Base-by-base conservation (phyloP, 2,329 filamentous ascomycete species). In the Hansfordia pulvinata region DNA sequence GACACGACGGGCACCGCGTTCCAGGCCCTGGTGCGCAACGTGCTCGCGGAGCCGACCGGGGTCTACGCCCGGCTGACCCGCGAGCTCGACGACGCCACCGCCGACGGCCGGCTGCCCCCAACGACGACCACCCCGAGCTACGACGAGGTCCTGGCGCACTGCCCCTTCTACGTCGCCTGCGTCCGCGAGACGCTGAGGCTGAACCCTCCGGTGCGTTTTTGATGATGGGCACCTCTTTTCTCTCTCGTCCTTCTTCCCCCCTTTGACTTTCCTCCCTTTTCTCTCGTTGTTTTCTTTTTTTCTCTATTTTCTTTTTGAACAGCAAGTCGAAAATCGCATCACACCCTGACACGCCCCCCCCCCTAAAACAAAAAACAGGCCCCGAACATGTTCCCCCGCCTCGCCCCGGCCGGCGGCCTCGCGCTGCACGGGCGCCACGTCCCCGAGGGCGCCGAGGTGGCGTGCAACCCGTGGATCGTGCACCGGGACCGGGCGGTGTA, bases 1-100 rank as follows among this genome's bases (percentile, higher is more conserved):
- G 62, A 67, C 33, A 67, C 62, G 4, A 66, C 60, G 0, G 62
- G 59, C 1, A 65, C 62, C 2, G 50, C 56, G 3, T 60, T 67
- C 39, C 58, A 62, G 28, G 57, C 56, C 1, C 43, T 65, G 34
- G 50, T 67, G 34, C 40, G 48, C 12, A 54, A 56, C 30, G 40
- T 67, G 13, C 36, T 62, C 20, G 42, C 44, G 4, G 39, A 56
- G 24, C 42, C 45, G 1, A 35, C 36, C 0, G n/a, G n/a, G n/a
- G 52, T 58, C 5, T 64, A 66, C 34, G 46, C 52, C 6, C 57
- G 50, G 27, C 46, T 68, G 32, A 58, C 64, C 49, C 41, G 38
- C 3, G 56, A 65, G 32, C 56, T 69, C 19, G 54, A 60, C 29
- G 31, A 35, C 2, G 56, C 50, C 2, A 44, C 45, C 1, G 39